Conservation (phyloP, 2,329 filamentous ascomycete species). For the Penicillium sp. region DNA sequence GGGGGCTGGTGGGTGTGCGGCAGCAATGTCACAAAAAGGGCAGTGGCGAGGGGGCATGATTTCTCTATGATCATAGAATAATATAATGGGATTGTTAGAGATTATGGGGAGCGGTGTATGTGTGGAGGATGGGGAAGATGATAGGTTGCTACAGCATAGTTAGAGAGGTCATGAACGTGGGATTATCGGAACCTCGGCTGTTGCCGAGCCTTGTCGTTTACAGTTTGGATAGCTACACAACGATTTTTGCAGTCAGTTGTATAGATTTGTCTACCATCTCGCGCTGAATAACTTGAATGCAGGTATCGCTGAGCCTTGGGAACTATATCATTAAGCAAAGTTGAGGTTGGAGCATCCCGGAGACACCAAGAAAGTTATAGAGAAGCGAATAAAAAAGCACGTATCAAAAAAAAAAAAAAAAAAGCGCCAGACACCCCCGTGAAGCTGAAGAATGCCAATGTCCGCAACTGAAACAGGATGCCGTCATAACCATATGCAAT, state of each 20-base stretch:
- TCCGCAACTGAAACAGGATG: conserved; percentile 40
- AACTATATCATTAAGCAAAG: conserved; percentile 37
- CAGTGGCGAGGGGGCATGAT: conserved; percentile 40
- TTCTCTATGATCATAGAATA: neutral
- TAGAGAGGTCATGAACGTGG: neutral
- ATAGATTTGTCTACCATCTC: conserved; percentile 32
- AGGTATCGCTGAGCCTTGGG: conserved; percentile 19
- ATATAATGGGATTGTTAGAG: neutral
- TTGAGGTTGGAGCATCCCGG: conserved; percentile 31
- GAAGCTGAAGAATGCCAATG: conserved; percentile 41
- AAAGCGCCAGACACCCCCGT: conserved; percentile 41
- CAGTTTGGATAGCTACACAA: neutral
- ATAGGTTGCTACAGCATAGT: too few species aligned
- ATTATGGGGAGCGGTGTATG: neutral
- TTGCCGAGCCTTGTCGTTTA: neutral
- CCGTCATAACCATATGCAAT: conserved; percentile 48
- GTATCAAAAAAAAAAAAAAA: conserved; percentile 24
- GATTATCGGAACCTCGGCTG: conserved; percentile 2
- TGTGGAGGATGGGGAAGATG: neutral
- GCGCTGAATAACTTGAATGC: conserved; percentile 17
- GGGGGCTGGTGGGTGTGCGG: conserved; percentile 51
- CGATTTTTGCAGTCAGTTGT: neutral
- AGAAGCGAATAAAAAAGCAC: conserved; percentile 27
- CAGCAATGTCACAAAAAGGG: conserved; percentile 64
- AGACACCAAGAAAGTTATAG: conserved; percentile 27